phyloP scores from a whole-genome alignment of 2,329 filamentous ascomycete species.

The Ceratocystis diversiconidia region DNA sequence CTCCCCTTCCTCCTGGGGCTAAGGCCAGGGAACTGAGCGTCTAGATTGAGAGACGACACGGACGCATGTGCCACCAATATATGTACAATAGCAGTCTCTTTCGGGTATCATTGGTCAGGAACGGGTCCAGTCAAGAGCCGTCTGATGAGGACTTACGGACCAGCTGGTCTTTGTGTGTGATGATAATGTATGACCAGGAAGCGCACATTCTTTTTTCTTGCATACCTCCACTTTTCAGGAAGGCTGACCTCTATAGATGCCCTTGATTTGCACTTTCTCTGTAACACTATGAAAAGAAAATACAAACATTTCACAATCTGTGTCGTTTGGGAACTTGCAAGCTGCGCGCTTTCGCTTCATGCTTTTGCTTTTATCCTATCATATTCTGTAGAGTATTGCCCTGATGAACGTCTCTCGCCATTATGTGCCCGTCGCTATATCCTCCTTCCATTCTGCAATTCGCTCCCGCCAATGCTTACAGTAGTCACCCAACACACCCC shows the following conservation, averaged over 20 bases:
- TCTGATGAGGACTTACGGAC: background rate
- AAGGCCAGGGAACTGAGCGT: background rate
- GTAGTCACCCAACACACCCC: slow-evolving; percentile 21
- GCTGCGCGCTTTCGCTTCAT: background rate
- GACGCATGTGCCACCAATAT: slow-evolving; percentile 1
- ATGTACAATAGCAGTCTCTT: slow-evolving; percentile 11
- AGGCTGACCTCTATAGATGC: slow-evolving; percentile 4
- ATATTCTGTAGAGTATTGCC: no score
- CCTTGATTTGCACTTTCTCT: slow-evolving; percentile 28
- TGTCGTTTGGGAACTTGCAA: background rate
- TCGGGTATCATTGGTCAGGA: slow-evolving; percentile 3
- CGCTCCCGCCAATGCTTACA: slow-evolving; percentile 18
- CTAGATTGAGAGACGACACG: background rate
- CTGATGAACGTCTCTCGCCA: background rate
- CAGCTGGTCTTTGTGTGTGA: slow-evolving; percentile 6
- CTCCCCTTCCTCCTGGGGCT: background rate
- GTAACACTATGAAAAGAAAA: slow-evolving; percentile 20
- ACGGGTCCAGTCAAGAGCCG: background rate
- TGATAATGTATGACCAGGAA: slow-evolving; percentile 10
- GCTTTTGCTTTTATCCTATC: no score
- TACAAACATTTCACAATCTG: slow-evolving; percentile 14
- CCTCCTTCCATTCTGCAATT: slow-evolving; percentile 3
- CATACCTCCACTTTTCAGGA: background rate
- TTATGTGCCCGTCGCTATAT: background rate
- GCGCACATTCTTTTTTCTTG: background rate